phyloP scores from a whole-genome alignment of 176 grass and related monocot genomes.

The Hyparrhenia diplandra region DNA sequence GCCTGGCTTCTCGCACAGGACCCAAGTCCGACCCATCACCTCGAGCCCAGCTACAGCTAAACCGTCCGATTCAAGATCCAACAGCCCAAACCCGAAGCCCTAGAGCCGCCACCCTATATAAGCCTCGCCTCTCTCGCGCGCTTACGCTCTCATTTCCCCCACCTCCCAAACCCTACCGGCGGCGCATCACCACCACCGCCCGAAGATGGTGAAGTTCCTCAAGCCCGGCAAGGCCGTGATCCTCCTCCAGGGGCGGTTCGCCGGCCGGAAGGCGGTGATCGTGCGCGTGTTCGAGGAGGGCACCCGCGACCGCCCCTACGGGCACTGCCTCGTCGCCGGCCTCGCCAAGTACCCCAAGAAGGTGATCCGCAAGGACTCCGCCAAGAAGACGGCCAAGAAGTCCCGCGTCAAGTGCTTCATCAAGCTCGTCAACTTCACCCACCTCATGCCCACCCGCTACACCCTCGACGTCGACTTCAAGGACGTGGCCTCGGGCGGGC shows the following conservation, averaged over 20 bases:
- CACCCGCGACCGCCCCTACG: background rate
- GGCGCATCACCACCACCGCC: background rate
- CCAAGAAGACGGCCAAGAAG: background rate
- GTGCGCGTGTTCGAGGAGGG: background rate
- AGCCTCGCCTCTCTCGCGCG: background rate
- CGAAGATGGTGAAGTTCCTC: background rate
- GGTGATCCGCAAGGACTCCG: background rate
- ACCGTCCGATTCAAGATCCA: background rate
- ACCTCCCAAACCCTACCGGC: background rate
- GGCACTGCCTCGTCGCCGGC: background rate
- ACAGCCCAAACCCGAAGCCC: background rate
- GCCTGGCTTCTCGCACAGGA: too few relatives aligned
- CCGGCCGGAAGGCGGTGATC: background rate
- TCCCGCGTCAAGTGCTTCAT: background rate
- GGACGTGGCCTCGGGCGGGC: background rate
- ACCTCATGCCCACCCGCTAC: background rate
- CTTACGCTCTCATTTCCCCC: background rate
- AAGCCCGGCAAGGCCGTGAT: background rate
- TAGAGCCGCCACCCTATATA: background rate
- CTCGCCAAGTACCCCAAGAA: background rate
- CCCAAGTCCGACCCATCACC: background rate
- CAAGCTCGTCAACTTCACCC: background rate
- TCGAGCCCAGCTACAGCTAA: background rate
- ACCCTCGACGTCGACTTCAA: background rate
- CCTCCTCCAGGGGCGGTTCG: background rate